These are phyloP conservation scores for Abelmoschus esculentus DNA, from an alignment of 345 rosid species.

Conservation along the genomic window DNA sequence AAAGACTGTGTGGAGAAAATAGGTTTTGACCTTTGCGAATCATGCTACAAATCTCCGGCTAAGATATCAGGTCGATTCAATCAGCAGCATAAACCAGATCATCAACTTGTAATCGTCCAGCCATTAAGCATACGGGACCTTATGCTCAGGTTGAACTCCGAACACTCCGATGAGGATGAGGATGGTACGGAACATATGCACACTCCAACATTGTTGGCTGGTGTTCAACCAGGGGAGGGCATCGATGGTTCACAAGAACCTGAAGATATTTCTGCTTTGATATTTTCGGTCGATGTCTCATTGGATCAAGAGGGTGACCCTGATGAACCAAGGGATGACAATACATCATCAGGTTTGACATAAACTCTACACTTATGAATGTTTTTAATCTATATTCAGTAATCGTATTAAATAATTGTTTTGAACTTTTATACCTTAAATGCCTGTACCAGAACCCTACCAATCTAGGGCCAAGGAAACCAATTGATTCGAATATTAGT, in stretches of 20 bases:
- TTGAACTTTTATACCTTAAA: background rate
- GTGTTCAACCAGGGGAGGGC: slow-evolving; percentile 12
- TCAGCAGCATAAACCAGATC: slow-evolving; percentile 53
- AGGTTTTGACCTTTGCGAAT: slow-evolving; percentile 47
- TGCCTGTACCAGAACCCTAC: background rate
- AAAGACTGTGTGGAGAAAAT: slow-evolving; percentile 33
- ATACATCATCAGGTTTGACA: background rate
- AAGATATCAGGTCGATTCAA: slow-evolving; percentile 42
- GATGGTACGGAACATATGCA: background rate
- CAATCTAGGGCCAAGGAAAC: background rate
- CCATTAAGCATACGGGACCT: background rate
- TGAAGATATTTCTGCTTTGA: slow-evolving; percentile 10
- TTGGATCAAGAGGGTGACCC: slow-evolving; percentile 7
- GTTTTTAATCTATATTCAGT: background rate
- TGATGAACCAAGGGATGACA: slow-evolving; percentile 7
- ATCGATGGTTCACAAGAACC: slow-evolving; percentile 4
- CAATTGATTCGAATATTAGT: background rate
- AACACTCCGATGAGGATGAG: slow-evolving; percentile 18
- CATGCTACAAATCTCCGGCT: slow-evolving; percentile 29
- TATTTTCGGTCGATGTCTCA: slow-evolving; percentile 8
- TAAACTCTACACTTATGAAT: background rate
- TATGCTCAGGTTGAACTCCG: background rate
- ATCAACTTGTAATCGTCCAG: slow-evolving; percentile 23
- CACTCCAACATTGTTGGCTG: background rate
- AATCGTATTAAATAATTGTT: background rate